Evolutionary conservation across 345 rosid species (phyloP).

Genomic region (Citrus mangshanensis): DNA sequence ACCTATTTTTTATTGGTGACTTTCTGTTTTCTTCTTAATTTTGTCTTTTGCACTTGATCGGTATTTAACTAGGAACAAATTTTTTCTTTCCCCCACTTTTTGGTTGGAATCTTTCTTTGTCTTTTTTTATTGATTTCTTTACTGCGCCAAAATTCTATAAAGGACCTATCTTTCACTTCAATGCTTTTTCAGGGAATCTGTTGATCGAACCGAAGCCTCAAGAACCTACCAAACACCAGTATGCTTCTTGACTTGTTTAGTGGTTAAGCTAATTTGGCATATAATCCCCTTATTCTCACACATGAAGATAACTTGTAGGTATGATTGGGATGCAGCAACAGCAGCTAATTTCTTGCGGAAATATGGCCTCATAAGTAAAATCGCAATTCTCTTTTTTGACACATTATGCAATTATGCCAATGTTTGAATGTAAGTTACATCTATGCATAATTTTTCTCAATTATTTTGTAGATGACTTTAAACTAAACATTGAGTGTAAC

Average conservation of each 20-base stretch:
- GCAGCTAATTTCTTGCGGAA: constrained; percentile 79
- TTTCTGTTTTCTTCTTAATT: neutral
- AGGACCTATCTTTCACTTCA: neutral
- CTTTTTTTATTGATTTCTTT: neutral
- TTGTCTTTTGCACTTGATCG: neutral
- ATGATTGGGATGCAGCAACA: constrained; percentile 99
- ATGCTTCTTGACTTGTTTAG: constrained; percentile 7
- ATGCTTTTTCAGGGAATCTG: constrained; percentile 55
- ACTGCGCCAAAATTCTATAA: neutral
- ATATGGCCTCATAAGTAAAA: constrained; percentile 69
- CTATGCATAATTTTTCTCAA: neutral
- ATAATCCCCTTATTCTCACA: neutral
- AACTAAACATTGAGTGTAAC: constrained; percentile 89
- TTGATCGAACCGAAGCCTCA: constrained; percentile 98
- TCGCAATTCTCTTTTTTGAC: neutral
- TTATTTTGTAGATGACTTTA: constrained; percentile 54
- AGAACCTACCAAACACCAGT: constrained; percentile 97
- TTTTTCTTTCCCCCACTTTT: neutral
- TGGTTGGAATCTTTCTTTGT: constrained; percentile 3
- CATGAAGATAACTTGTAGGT: constrained; percentile 33
- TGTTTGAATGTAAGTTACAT: neutral
- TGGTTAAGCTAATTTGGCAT: neutral
- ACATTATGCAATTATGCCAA: neutral
- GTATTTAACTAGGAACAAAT: neutral
- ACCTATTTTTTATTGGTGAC: neutral